Conservation (phyloP, 192 early-diverging fungal species). For the Coemansia sp. region DNA sequence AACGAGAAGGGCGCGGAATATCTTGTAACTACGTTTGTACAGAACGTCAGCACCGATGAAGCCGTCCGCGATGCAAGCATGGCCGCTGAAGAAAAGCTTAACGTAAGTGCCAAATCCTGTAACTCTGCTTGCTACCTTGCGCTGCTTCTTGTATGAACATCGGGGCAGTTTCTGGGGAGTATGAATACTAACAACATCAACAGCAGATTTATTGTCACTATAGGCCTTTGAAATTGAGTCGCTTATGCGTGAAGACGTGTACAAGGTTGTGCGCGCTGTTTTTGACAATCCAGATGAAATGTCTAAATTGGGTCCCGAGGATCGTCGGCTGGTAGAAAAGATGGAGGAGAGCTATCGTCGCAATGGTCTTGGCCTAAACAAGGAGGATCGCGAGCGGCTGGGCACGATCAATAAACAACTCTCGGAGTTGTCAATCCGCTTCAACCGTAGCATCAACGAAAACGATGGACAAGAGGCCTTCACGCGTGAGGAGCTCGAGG, state of each 20-base stretch:
- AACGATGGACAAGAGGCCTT: constrained; percentile 58
- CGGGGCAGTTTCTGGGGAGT: background rate
- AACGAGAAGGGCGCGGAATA: constrained; percentile 39
- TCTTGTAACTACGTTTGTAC: constrained; percentile 41
- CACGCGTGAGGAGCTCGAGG: constrained; percentile 64
- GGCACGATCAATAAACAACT: constrained; percentile 67
- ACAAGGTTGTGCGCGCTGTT: constrained; percentile 57
- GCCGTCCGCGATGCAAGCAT: constrained; percentile 67
- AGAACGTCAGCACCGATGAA: constrained; percentile 57
- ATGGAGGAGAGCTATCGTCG: constrained; percentile 65
- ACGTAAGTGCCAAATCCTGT: constrained; percentile 28
- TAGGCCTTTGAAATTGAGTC: constrained; percentile 67
- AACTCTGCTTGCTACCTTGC: background rate
- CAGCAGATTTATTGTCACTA: background rate
- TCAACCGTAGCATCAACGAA: constrained; percentile 69
- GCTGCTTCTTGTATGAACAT: background rate
- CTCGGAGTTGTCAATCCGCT: constrained; percentile 68
- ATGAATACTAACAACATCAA: background rate
- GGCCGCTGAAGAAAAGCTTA: constrained; percentile 61
- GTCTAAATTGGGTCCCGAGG: constrained; percentile 59
- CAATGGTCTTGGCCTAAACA: constrained; percentile 68
- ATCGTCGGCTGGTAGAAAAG: constrained; percentile 67
- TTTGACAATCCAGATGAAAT: constrained; percentile 53
- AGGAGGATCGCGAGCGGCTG: constrained; percentile 61
- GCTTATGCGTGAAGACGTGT: constrained; percentile 65